Evolutionary conservation across 345 rosid species (phyloP), one percentile per base, ranked within the genome.

Genomic region (Punica granatum): DNA sequence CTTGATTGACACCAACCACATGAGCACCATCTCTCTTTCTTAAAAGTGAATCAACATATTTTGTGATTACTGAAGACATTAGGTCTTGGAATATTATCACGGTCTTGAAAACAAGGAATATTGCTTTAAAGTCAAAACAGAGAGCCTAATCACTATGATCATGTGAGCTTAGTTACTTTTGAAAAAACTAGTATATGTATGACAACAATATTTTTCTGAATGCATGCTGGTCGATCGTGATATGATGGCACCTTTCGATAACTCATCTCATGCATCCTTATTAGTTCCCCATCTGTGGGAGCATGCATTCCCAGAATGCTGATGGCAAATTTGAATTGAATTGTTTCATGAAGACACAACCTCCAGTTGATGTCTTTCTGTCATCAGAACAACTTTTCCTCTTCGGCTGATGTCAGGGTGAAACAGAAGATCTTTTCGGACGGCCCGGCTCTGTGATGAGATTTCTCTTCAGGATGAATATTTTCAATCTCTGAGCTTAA

Each of bases 321-420:
- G 26, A 37, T 36, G 13, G 9, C 14, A 63, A 39, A 37, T 3
- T 63, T 54, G 16, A 12, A 54, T 54, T 26, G 7, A 26, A 16
- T 21, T 28, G 33, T 3, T 12, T 51, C 58, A 51, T 51, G n/a
- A n/a, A n/a, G 26, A 28, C 4, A 11, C 66, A 60, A 92, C 98
- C 97, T 88, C 80, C 37, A 69, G 66, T 32, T 78, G 75, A 46
- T 77, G 82, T 10, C 72, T 77, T 48, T n/a, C n/a, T n/a, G n/a
- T 79, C 87, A 41, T 86, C 94, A 58, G 71, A 71, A 67, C 85
- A 75, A 62, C 68, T 76, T 81, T 92, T 92, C 80, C 75, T 87
- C 64, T 73, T 83, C 36, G 56, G 67, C 36, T 68, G 74, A 44
- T 71, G 63, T 39, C 34, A 77, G 26, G 94, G 91, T 68, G 96